Evolutionary conservation across 2,329 filamentous ascomycete genomes (phyloP).

Genomic region (Cladosporium sp.): DNA sequence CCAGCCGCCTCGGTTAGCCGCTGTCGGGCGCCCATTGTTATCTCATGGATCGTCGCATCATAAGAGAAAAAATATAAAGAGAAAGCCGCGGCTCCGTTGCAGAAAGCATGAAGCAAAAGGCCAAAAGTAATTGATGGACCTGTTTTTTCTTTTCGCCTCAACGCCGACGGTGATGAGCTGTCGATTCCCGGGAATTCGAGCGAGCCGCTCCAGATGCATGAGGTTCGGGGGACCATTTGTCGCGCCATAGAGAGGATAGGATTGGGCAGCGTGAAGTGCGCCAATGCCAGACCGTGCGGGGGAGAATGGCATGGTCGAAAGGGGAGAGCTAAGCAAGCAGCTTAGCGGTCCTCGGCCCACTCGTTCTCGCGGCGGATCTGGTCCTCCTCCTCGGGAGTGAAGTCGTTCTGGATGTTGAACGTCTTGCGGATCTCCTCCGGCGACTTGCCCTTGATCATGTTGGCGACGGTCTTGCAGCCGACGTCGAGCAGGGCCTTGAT

Average conservation of each 20-base stretch:
- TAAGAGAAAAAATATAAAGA: too few relatives aligned
- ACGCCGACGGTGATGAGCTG: background rate
- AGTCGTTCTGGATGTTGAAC: slow-evolving; percentile 99
- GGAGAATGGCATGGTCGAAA: background rate
- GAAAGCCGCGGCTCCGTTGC: too few relatives aligned
- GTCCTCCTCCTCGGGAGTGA: slow-evolving; percentile 97
- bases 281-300: too few relatives aligned
- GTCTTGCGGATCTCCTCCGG: slow-evolving; percentile 99
- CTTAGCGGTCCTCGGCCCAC: slow-evolving; percentile 39
- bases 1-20: too few relatives aligned
- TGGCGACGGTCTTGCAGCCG: slow-evolving; percentile 98
- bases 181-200: background rate
- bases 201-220: slow-evolving; percentile 2
- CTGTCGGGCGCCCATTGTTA: too few relatives aligned
- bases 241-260: too few relatives aligned
- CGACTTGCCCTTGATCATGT: slow-evolving; percentile 99
- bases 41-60: too few relatives aligned
- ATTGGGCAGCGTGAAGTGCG: too few relatives aligned
- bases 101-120: too few relatives aligned
- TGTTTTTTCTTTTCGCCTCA: background rate
- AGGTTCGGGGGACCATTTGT: background rate
- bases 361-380: slow-evolving; percentile 63
- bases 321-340: background rate
- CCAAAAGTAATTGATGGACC: too few relatives aligned
- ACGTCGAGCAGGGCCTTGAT: slow-evolving; percentile 98